Evolutionary conservation across 768 basidiomycete species (phyloP).

Genomic region (Pluteus cervinus): DNA sequence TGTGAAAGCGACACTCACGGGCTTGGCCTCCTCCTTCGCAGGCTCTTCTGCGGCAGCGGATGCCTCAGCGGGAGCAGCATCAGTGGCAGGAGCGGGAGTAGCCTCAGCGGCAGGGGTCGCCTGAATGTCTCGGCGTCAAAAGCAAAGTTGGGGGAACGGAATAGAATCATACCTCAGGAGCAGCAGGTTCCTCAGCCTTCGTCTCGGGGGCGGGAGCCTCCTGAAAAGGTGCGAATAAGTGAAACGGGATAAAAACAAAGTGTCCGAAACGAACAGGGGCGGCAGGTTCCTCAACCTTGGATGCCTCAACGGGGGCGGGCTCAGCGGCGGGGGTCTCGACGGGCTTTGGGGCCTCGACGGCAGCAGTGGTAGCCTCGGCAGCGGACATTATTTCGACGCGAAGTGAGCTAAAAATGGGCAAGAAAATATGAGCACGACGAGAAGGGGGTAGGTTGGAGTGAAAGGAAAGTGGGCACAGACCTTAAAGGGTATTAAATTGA

Average conservation of each 20-base stretch:
- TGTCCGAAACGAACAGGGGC: constrained; percentile 15
- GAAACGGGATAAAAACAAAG: neutral
- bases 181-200: no score
- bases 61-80: constrained; percentile 14
- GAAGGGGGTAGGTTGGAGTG: constrained; percentile 9
- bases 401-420: constrained; percentile 40
- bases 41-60: constrained; percentile 21
- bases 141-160: neutral
- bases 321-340: constrained; percentile 30
- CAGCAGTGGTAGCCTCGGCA: constrained; percentile 45
- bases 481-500: constrained; percentile 47
- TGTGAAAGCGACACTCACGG: constrained; percentile 21
- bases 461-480: constrained; percentile 25
- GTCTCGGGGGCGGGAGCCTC: no score
- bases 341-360: constrained; percentile 30
- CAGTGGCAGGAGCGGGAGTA: constrained; percentile 15
- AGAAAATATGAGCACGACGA: constrained; percentile 11
- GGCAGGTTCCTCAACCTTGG: constrained; percentile 29
- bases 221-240: constrained; percentile 2
- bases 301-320: constrained; percentile 51
- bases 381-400: constrained; percentile 79
- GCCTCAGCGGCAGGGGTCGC: constrained; percentile 11
- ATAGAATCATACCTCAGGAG: neutral
- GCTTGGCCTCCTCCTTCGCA: constrained; percentile 35
- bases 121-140: constrained; percentile 4